Evolutionary conservation across 108 stramenopile species (phyloP), one percentile per base, ranked within the genome.

Genomic region (Chaetoceros tenuissimus): DNA sequence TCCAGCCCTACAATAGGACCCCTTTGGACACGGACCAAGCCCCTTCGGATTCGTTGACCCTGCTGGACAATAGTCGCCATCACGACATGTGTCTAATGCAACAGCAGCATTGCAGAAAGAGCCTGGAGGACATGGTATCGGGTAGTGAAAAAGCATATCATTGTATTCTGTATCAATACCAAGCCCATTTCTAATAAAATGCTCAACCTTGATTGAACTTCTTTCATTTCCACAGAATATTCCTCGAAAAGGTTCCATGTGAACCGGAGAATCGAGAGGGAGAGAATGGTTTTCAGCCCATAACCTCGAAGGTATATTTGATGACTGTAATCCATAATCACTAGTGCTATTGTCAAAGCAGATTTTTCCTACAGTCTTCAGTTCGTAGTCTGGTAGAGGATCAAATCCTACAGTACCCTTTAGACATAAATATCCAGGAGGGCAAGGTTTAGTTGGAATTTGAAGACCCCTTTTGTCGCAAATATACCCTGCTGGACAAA

Each of bases 11-110:
- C 92, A 94, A 56, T 80, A 91, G 60, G 77, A 69, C 1, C 92
- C 92, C 10, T 82, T 71, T 24, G 85, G 89, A 57, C 92, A 94
- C 1, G 89, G 72, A 19, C 92, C 92, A 28, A 69, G 30, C 3
- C 92, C 92, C 49, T 85, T 74, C 3, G 92, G 83, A 7, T 59
- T 68, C 5, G 51, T 46, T 17, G 80, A 82, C 7, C 89, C 89
- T 10, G 73, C 56, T 2, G 92, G 84, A 65, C 92, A 59, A 57
- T 79, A 91, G 64, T 91, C 82, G 1, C 40, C 55, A 3, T 82
- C 67, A n/a, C 49, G 10, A 45, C 79, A 60, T 28, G 49, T 51
- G 2, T 28, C 54, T 23, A 56, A 55, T 28, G 71, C 56, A 23
- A 79, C 87, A 3, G 89, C 89, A 10, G 63, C 34, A 26, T 81